Evolutionary conservation across 2,329 filamentous ascomycete species (phyloP).

Genomic region (Plenodomus biglobosus): DNA sequence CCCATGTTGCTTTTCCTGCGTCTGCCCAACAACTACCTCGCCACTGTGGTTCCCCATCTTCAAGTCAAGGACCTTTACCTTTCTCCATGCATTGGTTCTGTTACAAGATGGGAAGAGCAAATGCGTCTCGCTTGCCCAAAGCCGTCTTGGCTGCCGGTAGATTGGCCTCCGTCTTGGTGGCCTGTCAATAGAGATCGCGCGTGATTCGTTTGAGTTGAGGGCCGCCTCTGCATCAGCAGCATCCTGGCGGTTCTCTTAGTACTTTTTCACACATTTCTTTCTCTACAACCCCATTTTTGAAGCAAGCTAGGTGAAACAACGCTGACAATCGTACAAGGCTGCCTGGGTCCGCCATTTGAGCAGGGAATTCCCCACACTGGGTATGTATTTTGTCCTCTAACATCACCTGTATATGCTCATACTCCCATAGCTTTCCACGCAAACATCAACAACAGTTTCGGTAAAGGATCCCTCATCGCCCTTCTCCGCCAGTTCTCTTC

Average conservation of each 20-base stretch:
- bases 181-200: slow-evolving; percentile 68
- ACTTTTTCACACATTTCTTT: slow-evolving; percentile 82
- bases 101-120: slow-evolving; percentile 99
- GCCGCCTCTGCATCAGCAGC: slow-evolving; percentile 64
- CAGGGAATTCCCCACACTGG: slow-evolving; percentile 85
- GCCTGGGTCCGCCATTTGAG: slow-evolving; percentile 88
- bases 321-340: slow-evolving; percentile 62
- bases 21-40: slow-evolving; percentile 55
- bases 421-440: slow-evolving; percentile 75
- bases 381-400: slow-evolving; percentile 6
- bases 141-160: slow-evolving; percentile 68
- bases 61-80: slow-evolving; percentile 86
- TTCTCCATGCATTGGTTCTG: slow-evolving; percentile 78
- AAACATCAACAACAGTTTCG: slow-evolving; percentile 92
- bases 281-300: slow-evolving; percentile 17
- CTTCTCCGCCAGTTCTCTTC: slow-evolving; percentile 90
- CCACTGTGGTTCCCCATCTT: slow-evolving; percentile 61
- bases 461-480: slow-evolving; percentile 90
- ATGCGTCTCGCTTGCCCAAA: slow-evolving; percentile 66
- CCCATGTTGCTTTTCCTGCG: slow-evolving; percentile 3
- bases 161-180: slow-evolving; percentile 85
- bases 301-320: slow-evolving; percentile 12
- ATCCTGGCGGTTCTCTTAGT: slow-evolving; percentile 94
- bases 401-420: slow-evolving; percentile 6
- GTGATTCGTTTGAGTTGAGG: slow-evolving; percentile 99